A percentile compares a stretch with the other conserved stretches of the same genome.
Conservation (phyloP, 1,284 basidiomycete genomes). For the Athelia sp. region DNA sequence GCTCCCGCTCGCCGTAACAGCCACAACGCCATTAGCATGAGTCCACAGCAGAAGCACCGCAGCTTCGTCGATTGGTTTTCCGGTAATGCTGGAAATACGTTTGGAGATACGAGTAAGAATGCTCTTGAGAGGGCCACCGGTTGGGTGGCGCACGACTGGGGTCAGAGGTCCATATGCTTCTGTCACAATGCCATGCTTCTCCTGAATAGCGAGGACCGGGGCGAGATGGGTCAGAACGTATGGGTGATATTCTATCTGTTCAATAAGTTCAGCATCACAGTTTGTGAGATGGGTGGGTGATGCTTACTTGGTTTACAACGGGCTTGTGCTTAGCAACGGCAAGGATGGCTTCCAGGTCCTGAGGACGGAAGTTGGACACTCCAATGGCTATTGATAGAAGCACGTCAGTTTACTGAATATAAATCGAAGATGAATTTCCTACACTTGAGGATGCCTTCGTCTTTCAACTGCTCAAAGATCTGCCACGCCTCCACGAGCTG, state of each 20-base stretch:
- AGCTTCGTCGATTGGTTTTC: constrained; percentile 23
- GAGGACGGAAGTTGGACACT: constrained; percentile 53
- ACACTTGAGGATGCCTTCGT: constrained; percentile 32
- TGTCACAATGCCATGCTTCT: constrained; percentile 14
- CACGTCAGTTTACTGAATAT: constrained; percentile 30
- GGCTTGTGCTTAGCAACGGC: constrained; percentile 39
- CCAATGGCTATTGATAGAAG: constrained; percentile 37
- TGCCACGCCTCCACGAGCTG: constrained; percentile 27
- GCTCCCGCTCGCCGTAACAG: too few species aligned
- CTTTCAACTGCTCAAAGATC: constrained; percentile 28
- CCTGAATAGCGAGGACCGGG: constrained; percentile 12
- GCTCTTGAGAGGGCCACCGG: constrained; percentile 16
- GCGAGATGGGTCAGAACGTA: constrained; percentile 13
- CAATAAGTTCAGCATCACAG: not conserved
- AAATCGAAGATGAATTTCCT: constrained; percentile 18
- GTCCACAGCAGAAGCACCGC: constrained; percentile 33
- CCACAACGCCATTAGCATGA: constrained; percentile 6
- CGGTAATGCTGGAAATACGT: constrained; percentile 18
- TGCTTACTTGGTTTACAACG: constrained; percentile 47
- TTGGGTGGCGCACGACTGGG: constrained; percentile 13
- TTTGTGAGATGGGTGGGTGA: too few species aligned
- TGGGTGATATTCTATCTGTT: constrained; percentile 18
- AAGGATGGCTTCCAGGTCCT: constrained; percentile 45
- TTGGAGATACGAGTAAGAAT: constrained; percentile 25
- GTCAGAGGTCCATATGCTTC: constrained; percentile 15